Base-by-base conservation (phyloP, 202 grass and related monocot species). In the Sporobolus alterniflorus region DNA sequence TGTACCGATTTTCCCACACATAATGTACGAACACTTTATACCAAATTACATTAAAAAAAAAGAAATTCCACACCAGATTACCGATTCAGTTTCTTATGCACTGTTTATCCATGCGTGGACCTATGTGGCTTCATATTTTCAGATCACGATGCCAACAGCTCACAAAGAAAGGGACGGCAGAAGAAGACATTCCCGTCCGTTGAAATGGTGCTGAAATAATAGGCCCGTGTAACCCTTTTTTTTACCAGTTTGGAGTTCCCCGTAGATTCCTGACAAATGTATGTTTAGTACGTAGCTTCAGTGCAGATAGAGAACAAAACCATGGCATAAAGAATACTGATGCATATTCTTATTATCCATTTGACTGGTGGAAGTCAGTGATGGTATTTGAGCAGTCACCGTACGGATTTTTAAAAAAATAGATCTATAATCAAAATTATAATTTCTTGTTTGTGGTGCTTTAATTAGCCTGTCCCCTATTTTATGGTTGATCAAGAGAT, bases 171-270 rank as follows among this genome's bases (percentile, higher is more conserved):
- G 49, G 16, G 84, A 74, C 60, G 31, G 20, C 76, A 18, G 60
- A 36, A 80, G 69, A 47, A 59, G 84, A 81, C 48, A 80, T 60
- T 81, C 50, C n/a, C 20, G 36, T 46, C 60, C 49, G 15, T 86
- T 47, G 42, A 46, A 49, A 50, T 26, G 17, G 48, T 31, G 5
- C 39, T 49, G 5, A 44, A 52, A 21, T 49, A 52, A 21, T 49
- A 67, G 15, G 46, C 44, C 32, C 21, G 47, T 79, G 46, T 79
- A 79, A 65, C 42, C 5, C 41, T 47, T 5, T 46, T 10, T 0
- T 85, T 77, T 61, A 77, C 63, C 73, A 31, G 33, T 29, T 65
- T 54, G 59, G 11, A 16, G 30, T 71, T 70, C 64, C 56, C 34
- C 11, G 29, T 44, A 49, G 64, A 64, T 76, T 76, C 51, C 17